phyloP scores from a whole-genome alignment of 169 alveolate genomes.

The Plasmodium coatneyi region DNA sequence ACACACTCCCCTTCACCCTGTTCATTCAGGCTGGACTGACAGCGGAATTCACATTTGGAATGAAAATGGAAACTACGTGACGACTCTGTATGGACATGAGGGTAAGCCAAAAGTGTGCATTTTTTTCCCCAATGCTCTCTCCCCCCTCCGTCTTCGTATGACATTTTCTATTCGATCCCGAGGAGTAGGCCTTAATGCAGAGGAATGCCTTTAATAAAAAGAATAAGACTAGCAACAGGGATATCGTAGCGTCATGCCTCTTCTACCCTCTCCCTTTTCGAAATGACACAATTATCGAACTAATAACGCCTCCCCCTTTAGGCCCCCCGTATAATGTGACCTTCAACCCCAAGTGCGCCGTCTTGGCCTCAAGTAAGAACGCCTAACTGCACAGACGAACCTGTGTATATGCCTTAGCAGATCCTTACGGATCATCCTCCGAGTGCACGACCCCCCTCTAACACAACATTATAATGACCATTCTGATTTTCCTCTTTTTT shows the following conservation, averaged over 20 bases:
- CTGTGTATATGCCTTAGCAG: not conserved
- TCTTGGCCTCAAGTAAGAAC: conserved; percentile 49
- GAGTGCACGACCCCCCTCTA: not conserved
- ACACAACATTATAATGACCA: not conserved
- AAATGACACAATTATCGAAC: not conserved
- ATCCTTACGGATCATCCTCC: not conserved
- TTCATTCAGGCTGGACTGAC: conserved; percentile 46
- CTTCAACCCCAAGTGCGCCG: conserved; percentile 57
- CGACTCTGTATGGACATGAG: conserved; percentile 57
- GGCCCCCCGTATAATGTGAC: conserved; percentile 67
- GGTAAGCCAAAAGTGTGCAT: conserved; percentile 6
- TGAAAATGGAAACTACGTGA: conserved; percentile 45
- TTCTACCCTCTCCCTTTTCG: not conserved
- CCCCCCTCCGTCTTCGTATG: not conserved
- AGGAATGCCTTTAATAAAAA: not conserved
- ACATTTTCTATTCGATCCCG: not conserved
- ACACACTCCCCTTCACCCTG: not conserved
- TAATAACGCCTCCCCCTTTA: not conserved
- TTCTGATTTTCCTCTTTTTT: not conserved
- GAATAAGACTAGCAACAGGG: not conserved
- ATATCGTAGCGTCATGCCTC: not conserved
- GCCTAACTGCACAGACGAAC: not conserved
- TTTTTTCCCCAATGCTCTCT: not conserved
- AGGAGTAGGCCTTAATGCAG: not conserved
- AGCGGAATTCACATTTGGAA: conserved; percentile 58